Evolutionary conservation across 495 filamentous ascomycete species (phyloP).

Genomic region (Penicillium canescens): DNA sequence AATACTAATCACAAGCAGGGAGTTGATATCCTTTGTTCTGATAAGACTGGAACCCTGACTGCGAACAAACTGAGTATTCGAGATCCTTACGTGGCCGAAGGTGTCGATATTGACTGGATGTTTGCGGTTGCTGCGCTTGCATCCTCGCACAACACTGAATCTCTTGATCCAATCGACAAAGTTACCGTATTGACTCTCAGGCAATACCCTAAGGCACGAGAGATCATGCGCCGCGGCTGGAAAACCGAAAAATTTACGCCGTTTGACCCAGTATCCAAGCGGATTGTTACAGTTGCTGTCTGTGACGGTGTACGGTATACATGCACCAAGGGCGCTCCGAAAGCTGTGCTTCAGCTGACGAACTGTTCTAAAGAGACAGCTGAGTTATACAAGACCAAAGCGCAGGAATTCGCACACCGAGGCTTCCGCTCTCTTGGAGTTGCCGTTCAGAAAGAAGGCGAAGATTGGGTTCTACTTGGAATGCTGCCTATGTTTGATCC

Average conservation of each 20-base stretch:
- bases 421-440: constrained; percentile 77
- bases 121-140: constrained; percentile 71
- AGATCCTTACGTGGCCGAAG: constrained; percentile 70
- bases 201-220: constrained; percentile 64
- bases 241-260: constrained; percentile 68
- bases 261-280: constrained; percentile 75
- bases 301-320: constrained; percentile 64
- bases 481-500: constrained; percentile 79
- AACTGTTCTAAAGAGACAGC: constrained; percentile 61
- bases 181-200: constrained; percentile 68
- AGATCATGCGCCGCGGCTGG: constrained; percentile 66
- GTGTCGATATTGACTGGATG: constrained; percentile 73
- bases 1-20: constrained; percentile 45
- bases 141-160: constrained; percentile 72
- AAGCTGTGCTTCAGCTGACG: constrained; percentile 65
- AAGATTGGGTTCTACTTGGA: constrained; percentile 64
- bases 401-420: constrained; percentile 70
- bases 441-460: constrained; percentile 61
- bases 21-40: constrained; percentile 95
- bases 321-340: constrained; percentile 72
- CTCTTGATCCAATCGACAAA: constrained; percentile 73
- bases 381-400: constrained; percentile 62
- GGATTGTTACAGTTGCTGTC: constrained; percentile 62
- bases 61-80: constrained; percentile 72
- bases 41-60: constrained; percentile 79